These are phyloP conservation scores for Phialophora expanda DNA, from an alignment of 2,329 filamentous ascomycete species.

Conservation along the genomic window DNA sequence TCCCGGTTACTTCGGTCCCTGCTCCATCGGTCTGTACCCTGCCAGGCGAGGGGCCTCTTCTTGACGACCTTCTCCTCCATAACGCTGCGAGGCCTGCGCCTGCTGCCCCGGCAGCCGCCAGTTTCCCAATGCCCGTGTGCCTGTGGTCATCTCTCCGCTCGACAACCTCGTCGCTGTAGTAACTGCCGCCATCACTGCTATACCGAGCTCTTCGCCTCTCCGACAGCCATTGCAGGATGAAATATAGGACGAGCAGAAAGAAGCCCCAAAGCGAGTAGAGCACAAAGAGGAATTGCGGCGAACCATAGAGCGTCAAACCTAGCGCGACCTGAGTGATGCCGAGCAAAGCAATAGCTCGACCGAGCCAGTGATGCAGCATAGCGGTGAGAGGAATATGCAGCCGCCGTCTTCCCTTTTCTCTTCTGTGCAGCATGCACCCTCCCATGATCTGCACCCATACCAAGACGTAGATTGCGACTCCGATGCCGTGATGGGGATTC, in stretches of 20 bases:
- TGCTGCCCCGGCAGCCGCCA: slow-evolving; percentile 62
- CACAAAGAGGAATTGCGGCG: slow-evolving; percentile 82
- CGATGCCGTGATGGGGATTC: slow-evolving; percentile 71
- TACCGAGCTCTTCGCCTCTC: slow-evolving; percentile 61
- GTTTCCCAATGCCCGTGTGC: slow-evolving; percentile 52
- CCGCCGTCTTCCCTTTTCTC: slow-evolving; percentile 59
- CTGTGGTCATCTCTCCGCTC: slow-evolving; percentile 49
- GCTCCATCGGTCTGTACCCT: slow-evolving; percentile 51
- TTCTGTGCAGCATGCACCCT: slow-evolving; percentile 62
- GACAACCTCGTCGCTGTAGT: slow-evolving; percentile 58
- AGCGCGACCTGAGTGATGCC: slow-evolving; percentile 87
- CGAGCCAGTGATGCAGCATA: slow-evolving; percentile 85
- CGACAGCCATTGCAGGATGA: slow-evolving; percentile 76
- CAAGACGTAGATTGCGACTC: slow-evolving; percentile 66
- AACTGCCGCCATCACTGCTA: slow-evolving; percentile 65
- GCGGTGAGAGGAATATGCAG: slow-evolving; percentile 63
- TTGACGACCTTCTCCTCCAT: slow-evolving; percentile 42
- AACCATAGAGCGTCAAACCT: slow-evolving; percentile 89
- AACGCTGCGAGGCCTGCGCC: slow-evolving; percentile 64
- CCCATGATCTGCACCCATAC: slow-evolving; percentile 64
- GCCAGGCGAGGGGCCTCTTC: slow-evolving; percentile 40
- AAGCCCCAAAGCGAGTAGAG: slow-evolving; percentile 80
- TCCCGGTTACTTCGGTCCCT: slow-evolving; percentile 45
- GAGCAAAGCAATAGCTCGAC: slow-evolving; percentile 75
- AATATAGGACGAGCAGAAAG: slow-evolving; percentile 74